These are phyloP conservation scores for Penicillium sp. DNA, from an alignment of 2,329 filamentous ascomycete genomes.

Conservation along the genomic window DNA sequence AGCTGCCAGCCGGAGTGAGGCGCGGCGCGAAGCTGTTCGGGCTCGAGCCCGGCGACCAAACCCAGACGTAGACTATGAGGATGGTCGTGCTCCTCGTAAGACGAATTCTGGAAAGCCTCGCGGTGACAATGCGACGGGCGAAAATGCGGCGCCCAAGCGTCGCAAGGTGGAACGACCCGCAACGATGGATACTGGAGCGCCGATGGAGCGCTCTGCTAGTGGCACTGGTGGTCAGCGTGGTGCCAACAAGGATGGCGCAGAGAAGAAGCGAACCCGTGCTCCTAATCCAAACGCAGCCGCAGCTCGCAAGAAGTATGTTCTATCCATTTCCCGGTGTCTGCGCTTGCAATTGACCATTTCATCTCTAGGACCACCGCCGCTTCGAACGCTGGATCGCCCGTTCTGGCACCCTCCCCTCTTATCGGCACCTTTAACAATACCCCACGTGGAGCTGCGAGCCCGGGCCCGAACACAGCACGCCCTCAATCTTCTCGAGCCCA, in stretches of 20 bases:
- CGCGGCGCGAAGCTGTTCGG: conserved; percentile 79
- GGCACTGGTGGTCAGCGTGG: conserved; percentile 43
- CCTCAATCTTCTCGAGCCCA: conserved; percentile 74
- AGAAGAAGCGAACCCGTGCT: conserved; percentile 76
- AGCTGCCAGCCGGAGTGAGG: conserved; percentile 81
- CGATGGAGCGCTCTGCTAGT: conserved; percentile 51
- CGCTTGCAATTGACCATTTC: conserved; percentile 30
- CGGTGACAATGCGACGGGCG: conserved; percentile 36
- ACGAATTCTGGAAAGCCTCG: conserved; percentile 61
- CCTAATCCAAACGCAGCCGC: conserved; percentile 66
- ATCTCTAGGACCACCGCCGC: conserved; percentile 55
- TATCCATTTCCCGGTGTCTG: conserved; percentile 5
- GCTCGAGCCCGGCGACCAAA: conserved; percentile 77
- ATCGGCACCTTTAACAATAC: conserved; percentile 63
- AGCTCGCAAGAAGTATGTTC: conserved; percentile 74
- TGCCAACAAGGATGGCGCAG: conserved; percentile 66
- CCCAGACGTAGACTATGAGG: conserved; percentile 80
- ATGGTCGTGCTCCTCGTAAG: conserved; percentile 61
- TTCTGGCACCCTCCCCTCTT: conserved; percentile 76
- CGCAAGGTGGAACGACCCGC: conserved; percentile 77
- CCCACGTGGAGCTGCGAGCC: conserved; percentile 67
- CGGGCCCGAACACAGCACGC: conserved; percentile 64
- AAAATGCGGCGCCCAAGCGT: conserved; percentile 63
- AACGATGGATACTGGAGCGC: conserved; percentile 40
- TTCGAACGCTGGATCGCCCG: conserved; percentile 67